Conservation (phyloP, 768 basidiomycete genomes). For the Saitozyma sp. region DNA sequence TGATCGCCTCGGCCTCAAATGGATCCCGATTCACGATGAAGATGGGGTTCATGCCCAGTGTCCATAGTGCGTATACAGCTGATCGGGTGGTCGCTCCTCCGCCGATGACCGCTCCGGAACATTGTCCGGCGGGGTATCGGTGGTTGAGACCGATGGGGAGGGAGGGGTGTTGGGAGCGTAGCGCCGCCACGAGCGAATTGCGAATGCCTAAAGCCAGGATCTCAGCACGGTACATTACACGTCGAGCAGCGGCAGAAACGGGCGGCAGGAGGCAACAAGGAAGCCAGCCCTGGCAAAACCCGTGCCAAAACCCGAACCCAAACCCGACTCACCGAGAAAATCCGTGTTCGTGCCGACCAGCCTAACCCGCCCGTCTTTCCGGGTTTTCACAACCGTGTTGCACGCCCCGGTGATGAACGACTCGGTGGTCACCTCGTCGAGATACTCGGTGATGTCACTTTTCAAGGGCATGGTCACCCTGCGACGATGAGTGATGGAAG, state of each 20-base stretch:
- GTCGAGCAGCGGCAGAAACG: too few species aligned
- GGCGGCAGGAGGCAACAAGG: too few species aligned
- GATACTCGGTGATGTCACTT: conserved; percentile 3
- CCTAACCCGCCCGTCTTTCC: background rate
- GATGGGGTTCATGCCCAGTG: conserved; percentile 5
- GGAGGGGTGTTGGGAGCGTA: conserved; percentile 2
- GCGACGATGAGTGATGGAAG: background rate
- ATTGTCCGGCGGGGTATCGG: background rate
- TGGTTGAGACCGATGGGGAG: background rate
- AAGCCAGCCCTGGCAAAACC: too few species aligned
- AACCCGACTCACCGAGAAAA: conserved; percentile 3
- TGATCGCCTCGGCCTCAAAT: conserved; percentile 4
- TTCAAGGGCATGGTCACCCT: conserved; percentile 13
- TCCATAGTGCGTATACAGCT: conserved; percentile 3
- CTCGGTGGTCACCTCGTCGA: conserved; percentile 6
- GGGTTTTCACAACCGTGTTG: conserved; percentile 12
- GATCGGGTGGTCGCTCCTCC: conserved; percentile 14
- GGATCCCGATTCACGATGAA: conserved; percentile 10
- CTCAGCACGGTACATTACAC: too few species aligned
- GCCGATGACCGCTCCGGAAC: conserved; percentile 8
- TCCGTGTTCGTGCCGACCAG: conserved; percentile 14
- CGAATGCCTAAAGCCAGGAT: background rate
- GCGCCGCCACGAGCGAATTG: background rate
- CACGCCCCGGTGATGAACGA: conserved; percentile 6
- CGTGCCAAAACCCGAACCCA: too few species aligned